Conservation (phyloP, 768 basidiomycete species). For the Rhizopogon salebrosus region DNA sequence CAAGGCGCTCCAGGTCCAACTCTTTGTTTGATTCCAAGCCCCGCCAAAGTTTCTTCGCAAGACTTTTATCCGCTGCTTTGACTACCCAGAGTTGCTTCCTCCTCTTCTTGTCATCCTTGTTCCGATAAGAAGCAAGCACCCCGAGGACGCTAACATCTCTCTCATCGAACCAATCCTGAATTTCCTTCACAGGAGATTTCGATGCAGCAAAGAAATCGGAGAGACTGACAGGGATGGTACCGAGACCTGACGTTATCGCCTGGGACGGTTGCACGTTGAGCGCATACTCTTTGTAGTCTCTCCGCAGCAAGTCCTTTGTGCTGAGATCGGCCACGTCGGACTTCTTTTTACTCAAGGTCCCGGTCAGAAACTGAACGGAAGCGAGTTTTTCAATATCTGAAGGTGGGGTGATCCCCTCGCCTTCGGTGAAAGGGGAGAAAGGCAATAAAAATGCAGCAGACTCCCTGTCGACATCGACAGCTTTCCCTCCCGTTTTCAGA, state of each 20-base stretch:
- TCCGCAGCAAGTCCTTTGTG: slow-evolving; percentile 72
- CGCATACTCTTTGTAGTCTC: slow-evolving; percentile 94
- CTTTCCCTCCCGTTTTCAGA: slow-evolving; percentile 75
- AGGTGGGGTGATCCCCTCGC: slow-evolving; percentile 20
- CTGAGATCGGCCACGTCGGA: slow-evolving; percentile 58
- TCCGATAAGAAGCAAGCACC: slow-evolving; percentile 69
- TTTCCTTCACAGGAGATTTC: slow-evolving; percentile 4
- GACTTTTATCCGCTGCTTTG: slow-evolving; percentile 22
- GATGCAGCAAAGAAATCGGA: slow-evolving; percentile 34
- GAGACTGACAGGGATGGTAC: slow-evolving; percentile 75
- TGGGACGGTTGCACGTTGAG: slow-evolving; percentile 32
- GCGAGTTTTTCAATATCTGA: slow-evolving; percentile 24
- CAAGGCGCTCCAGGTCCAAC: slow-evolving; percentile 44
- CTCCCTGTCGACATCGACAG: slow-evolving; percentile 53
- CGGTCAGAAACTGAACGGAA: slow-evolving; percentile 44
- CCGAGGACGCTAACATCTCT: slow-evolving; percentile 66
- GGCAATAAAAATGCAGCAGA: slow-evolving; percentile 65
- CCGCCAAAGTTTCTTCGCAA: slow-evolving; percentile 41
- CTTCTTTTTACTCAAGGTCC: slow-evolving; percentile 52
- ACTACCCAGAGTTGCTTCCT: slow-evolving; percentile 69
- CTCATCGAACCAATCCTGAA: slow-evolving; percentile 60
- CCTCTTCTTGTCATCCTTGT: slow-evolving; percentile 48
- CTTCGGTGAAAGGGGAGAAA: slow-evolving; percentile 37
- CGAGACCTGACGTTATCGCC: slow-evolving; percentile 62
- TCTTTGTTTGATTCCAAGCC: slow-evolving; percentile 55